Base-by-base conservation (phyloP, 305 asterid genomes). In the Fraxinus greggii region DNA sequence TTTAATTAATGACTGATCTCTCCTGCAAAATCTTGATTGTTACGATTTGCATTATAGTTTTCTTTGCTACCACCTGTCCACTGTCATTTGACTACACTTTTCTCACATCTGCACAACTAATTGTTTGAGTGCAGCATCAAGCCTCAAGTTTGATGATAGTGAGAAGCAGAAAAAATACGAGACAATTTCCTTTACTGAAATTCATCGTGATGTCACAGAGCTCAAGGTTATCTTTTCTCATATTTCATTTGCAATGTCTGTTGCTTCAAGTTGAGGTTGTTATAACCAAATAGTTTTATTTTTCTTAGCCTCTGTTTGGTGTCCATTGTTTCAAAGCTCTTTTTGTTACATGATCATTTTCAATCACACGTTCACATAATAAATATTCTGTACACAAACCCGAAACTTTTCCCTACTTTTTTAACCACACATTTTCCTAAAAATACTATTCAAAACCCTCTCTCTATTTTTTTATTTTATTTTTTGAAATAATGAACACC, bases 101-200 rank as follows among this genome's bases (percentile, higher is more conserved):
- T 87, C 83, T 89, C 81, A 78, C 82, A 76, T 69, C 82, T 82
- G 83, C 81, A 33, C 77, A 78, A 32, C 76, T 79, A 29, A 81
- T 63, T 54, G 80, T 82, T 80, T 85, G 69, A 83, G 83, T 90
- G 86, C 90, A 95, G 99, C 98, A 54, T 92, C 93, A 81, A 80
- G 77, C 83, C 93, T 95, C 85, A 86, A 86, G 79, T 95, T 94
- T 88, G 98, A 92, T 80, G 88, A 89, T 67, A 67, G 56, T 10
- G 92, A 90, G 89, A 92, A 90, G 87, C 93, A 92, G 86, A 84
- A 86, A 89, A 91, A 83, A 88, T 94, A 90, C 83, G 89, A 85
- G 85, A 86, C 86, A 82, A 78, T 95, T 86, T 94, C 93, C 63
- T 95, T 95, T 83, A 87, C 75, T 77, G 97, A 93, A 86, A 88